Conservation (phyloP, 1,284 basidiomycete genomes). For the Hymenochaete sp. region DNA sequence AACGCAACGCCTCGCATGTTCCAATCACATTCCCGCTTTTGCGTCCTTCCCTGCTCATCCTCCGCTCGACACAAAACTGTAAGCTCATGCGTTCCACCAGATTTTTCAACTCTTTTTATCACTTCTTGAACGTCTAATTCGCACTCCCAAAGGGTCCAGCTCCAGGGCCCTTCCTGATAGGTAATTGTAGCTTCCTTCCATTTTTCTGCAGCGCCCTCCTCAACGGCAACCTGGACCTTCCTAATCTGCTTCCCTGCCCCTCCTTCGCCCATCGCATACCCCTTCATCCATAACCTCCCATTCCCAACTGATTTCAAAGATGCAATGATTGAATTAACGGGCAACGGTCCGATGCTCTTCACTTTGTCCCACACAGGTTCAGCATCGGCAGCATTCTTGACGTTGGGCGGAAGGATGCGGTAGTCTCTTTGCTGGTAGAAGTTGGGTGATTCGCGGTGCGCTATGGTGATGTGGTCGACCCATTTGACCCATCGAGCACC, state of each 20-base stretch:
- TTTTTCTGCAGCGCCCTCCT: conserved; percentile 37
- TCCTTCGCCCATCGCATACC: conserved; percentile 43
- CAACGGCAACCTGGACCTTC: conserved; percentile 39
- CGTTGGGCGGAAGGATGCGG: conserved; percentile 52
- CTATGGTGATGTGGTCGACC: conserved; percentile 53
- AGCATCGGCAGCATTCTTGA: conserved; percentile 28
- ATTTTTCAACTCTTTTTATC: conserved; percentile 20
- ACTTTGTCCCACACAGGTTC: conserved; percentile 38
- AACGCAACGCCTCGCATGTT: conserved; percentile 54
- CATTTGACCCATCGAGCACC: conserved; percentile 77
- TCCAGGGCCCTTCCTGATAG: conserved; percentile 58
- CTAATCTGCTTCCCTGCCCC: conserved; percentile 38
- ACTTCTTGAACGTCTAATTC: conserved; percentile 28
- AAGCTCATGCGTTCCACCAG: conserved; percentile 15
- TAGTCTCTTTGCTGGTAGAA: conserved; percentile 65
- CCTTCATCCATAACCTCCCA: conserved; percentile 37
- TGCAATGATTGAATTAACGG: conserved; percentile 55
- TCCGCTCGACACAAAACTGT: conserved; percentile 34
- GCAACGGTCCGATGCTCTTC: conserved; percentile 51
- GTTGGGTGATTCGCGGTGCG: conserved; percentile 47
- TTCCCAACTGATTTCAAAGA: conserved; percentile 27
- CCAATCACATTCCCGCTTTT: conserved; percentile 42
- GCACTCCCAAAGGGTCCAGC: conserved; percentile 61
- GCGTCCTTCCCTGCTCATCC: conserved; percentile 36
- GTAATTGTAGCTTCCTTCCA: conserved; percentile 47